phyloP scores from a whole-genome alignment of 495 filamentous ascomycete genomes.

The Cairneyella variabilis region DNA sequence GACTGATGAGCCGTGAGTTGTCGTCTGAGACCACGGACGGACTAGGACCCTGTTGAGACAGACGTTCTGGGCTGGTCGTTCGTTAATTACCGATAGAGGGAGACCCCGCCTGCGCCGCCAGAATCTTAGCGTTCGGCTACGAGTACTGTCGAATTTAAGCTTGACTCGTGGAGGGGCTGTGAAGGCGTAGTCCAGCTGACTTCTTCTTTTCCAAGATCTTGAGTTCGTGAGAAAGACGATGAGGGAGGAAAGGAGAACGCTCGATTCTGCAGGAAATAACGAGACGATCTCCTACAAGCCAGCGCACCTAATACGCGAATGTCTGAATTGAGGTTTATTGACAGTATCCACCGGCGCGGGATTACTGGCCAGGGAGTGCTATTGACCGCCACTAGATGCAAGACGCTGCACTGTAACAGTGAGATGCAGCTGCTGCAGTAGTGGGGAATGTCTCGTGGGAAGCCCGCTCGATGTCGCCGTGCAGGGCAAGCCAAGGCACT shows the following conservation, averaged over 20 bases:
- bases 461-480: not conserved
- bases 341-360: not conserved
- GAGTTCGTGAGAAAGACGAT: not conserved
- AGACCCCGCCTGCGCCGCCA: constrained; percentile 2
- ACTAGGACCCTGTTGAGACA: too few relatives aligned
- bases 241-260: not conserved
- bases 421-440: constrained; percentile 3
- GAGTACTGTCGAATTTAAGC: constrained; percentile 4
- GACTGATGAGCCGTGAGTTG: not conserved
- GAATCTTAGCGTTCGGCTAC: constrained; percentile 2
- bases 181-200: not conserved
- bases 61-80: too few relatives aligned
- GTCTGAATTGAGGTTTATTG: constrained; percentile 1
- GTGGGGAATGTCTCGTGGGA: not conserved
- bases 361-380: not conserved
- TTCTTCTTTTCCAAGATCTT: not conserved
- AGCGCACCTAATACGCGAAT: not conserved
- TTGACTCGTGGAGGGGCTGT: constrained; percentile 2
- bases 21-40: not conserved
- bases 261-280: not conserved
- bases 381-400: constrained; percentile 21
- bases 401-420: constrained; percentile 4
- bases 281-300: not conserved
- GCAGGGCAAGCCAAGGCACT: not conserved
- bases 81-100: not conserved